These are phyloP conservation scores for Pseudogymnoascus sp. DNA, from an alignment of 2,329 filamentous ascomycete genomes.

Conservation along the genomic window DNA sequence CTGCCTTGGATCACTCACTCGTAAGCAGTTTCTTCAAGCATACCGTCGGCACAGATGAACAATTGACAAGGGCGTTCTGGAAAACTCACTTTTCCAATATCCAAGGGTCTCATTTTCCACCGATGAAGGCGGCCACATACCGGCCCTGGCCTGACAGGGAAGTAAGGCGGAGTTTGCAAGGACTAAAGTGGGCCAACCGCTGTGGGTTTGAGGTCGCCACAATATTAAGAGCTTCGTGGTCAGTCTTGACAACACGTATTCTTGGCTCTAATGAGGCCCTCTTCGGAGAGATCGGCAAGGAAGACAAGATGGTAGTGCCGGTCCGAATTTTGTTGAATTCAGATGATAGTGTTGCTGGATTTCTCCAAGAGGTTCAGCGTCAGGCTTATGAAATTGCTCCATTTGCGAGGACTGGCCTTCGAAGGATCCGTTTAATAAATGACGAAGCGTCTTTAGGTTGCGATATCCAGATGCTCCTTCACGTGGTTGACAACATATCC, in stretches of 20 bases:
- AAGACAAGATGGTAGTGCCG: neutral
- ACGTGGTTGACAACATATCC: neutral
- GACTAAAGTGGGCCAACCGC: neutral
- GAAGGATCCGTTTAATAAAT: neutral
- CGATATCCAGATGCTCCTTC: neutral
- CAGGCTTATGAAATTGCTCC: neutral
- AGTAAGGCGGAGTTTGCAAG: neutral
- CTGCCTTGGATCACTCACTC: neutral
- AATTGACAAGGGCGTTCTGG: slow-evolving; percentile 1
- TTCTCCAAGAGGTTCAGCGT: neutral
- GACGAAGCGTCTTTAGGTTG: neutral
- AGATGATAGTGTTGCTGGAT: neutral
- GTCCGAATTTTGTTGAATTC: neutral
- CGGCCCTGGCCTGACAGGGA: neutral
- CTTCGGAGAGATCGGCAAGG: neutral
- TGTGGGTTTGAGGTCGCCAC: neutral
- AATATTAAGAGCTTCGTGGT: neutral
- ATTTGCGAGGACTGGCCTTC: neutral
- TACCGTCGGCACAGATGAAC: neutral
- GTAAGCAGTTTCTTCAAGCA: neutral
- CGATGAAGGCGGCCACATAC: neutral
- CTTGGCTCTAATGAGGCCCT: slow-evolving; percentile 1
- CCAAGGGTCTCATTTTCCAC: neutral
- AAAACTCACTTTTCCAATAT: neutral
- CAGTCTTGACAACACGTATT: neutral